Evolutionary conservation across 2,329 filamentous ascomycete genomes (phyloP).

Genomic region (Chaetomiaceae sp.): DNA sequence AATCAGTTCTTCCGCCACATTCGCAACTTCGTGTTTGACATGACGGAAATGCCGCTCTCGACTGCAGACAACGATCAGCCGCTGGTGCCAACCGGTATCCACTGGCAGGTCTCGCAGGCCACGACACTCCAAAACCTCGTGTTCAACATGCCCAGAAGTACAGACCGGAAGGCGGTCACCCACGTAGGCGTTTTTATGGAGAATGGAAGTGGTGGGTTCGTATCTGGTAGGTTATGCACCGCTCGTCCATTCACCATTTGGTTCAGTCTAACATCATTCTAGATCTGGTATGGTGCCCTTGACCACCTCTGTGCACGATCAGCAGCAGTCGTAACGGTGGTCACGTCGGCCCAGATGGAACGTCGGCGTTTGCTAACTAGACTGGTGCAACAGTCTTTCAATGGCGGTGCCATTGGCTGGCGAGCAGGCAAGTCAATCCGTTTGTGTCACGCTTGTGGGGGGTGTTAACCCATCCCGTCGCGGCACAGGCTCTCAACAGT

Average conservation of each 20-base stretch:
- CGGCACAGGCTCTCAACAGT: background rate
- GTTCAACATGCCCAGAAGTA: slow-evolving; percentile 40
- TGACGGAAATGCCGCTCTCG: slow-evolving; percentile 53
- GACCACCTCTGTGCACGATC: too few species aligned
- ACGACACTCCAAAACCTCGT: slow-evolving; percentile 50
- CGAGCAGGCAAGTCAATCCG: too few species aligned
- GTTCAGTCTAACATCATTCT: too few species aligned
- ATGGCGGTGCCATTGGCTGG: slow-evolving; percentile 51
- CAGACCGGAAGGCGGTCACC: background rate
- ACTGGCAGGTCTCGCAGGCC: slow-evolving; percentile 60
- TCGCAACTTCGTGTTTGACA: slow-evolving; percentile 9
- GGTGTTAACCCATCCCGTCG: too few species aligned
- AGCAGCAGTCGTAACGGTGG: too few species aligned
- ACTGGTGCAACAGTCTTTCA: too few species aligned
- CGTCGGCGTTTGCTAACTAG: too few species aligned
- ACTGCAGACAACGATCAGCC: slow-evolving; percentile 24
- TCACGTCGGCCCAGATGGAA: too few species aligned
- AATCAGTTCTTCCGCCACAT: background rate
- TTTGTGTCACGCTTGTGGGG: too few species aligned
- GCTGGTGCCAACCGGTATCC: slow-evolving; percentile 49
- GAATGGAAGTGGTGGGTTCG: slow-evolving; percentile 28
- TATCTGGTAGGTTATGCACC: slow-evolving; percentile 50
- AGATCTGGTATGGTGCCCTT: too few species aligned
- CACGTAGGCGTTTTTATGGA: slow-evolving; percentile 50
- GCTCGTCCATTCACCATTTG: too few species aligned